phyloP scores from a whole-genome alignment of 106 monocot species.

The Dendrobium huoshanense region DNA sequence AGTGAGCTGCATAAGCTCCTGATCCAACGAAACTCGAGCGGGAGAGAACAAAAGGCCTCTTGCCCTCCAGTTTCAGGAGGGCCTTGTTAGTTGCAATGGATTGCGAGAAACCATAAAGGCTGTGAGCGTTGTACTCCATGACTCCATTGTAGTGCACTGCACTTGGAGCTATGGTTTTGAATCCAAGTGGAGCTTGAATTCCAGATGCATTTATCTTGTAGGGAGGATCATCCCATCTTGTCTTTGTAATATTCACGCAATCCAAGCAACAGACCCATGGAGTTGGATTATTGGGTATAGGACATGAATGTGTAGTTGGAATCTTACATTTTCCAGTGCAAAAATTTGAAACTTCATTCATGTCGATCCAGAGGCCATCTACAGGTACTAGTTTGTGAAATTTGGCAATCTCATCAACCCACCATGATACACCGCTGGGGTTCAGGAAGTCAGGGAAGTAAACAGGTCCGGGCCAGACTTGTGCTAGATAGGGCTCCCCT shows the following conservation, averaged over 20 bases:
- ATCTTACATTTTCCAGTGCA: conserved; percentile 81
- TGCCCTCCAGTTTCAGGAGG: conserved; percentile 44
- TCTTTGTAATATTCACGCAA: conserved; percentile 83
- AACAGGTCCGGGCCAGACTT: conserved; percentile 95
- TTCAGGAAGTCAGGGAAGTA: conserved; percentile 91
- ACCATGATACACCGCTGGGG: conserved; percentile 74
- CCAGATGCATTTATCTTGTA: conserved; percentile 96
- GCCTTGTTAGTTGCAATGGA: conserved; percentile 74
- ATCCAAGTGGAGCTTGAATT: conserved; percentile 40
- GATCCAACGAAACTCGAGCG: conserved; percentile 87
- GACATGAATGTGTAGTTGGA: conserved; percentile 54
- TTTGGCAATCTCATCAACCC: conserved; percentile 68
- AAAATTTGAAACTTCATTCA: conserved; percentile 95
- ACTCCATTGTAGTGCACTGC: conserved; percentile 70
- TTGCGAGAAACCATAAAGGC: conserved; percentile 83
- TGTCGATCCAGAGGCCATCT: conserved; percentile 97
- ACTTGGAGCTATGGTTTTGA: conserved; percentile 87
- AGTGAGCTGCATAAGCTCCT: conserved; percentile 77
- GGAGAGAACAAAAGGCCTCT: conserved; percentile 82
- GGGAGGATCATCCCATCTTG: conserved; percentile 84
- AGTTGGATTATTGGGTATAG: conserved; percentile 36
- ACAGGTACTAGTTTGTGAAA: conserved; percentile 84
- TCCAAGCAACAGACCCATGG: conserved; percentile 91
- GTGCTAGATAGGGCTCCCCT: conserved; percentile 73
- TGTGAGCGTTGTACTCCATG: conserved; percentile 91